Conservation (phyloP, 179 eudicot genomes). For the Actinidia polygama region DNA sequence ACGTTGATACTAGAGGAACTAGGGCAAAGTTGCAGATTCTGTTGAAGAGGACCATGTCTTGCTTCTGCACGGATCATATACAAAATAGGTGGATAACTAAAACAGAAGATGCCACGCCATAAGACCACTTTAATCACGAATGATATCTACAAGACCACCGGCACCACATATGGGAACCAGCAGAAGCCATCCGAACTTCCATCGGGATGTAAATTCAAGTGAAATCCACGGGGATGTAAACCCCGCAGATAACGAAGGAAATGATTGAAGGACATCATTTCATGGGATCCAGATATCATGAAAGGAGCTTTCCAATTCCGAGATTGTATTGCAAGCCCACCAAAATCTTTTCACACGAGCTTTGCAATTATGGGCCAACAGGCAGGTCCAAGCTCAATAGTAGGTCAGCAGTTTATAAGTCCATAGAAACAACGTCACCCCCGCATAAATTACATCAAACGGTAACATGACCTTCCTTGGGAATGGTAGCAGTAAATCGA, state of each 20-base stretch:
- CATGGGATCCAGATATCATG: too few relatives aligned
- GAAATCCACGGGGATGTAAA: too few relatives aligned
- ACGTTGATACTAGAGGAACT: too few relatives aligned
- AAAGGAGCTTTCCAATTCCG: too few relatives aligned
- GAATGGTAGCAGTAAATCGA: background rate
- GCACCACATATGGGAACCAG: background rate
- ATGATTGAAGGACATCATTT: too few relatives aligned
- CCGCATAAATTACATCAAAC: background rate
- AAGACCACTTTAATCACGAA: background rate
- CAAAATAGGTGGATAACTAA: background rate
- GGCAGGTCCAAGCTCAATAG: background rate
- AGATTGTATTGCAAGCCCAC: background rate
- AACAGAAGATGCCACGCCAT: background rate
- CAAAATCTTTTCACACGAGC: background rate
- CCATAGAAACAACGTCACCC: too few relatives aligned
- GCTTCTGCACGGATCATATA: background rate
- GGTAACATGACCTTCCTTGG: background rate
- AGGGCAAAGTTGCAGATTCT: background rate
- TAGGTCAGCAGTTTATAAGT: too few relatives aligned
- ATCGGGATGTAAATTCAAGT: background rate
- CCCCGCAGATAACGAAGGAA: too few relatives aligned
- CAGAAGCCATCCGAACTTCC: background rate
- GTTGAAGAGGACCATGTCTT: background rate
- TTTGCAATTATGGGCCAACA: background rate
- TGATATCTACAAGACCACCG: background rate